These are phyloP conservation scores for Penicillium rolfsii DNA, from an alignment of 2,329 filamentous ascomycete genomes.

Conservation along the genomic window DNA sequence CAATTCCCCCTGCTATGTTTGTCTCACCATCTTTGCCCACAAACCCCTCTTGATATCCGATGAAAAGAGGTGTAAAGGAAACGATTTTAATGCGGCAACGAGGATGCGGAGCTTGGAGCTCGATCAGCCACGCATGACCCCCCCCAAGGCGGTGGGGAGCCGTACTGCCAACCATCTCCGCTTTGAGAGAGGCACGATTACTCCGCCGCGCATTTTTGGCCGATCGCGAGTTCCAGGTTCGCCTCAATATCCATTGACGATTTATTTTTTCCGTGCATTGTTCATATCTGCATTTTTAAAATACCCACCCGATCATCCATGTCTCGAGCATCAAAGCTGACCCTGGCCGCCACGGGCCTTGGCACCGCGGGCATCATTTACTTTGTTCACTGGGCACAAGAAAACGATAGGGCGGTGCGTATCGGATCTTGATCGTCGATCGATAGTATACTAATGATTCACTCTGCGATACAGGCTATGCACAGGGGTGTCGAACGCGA, in stretches of 20 bases:
- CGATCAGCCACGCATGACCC: conserved; percentile 39
- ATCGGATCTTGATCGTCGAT: not conserved
- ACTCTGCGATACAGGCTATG: conserved; percentile 67
- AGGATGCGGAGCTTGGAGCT: conserved; percentile 35
- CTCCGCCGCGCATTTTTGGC: conserved; percentile 23
- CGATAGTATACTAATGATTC: conserved; percentile 11
- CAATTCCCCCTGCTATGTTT: not conserved
- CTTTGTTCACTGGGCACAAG: conserved; percentile 88
- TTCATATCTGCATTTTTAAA: not conserved
- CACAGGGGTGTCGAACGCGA: conserved; percentile 92
- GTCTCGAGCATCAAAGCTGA: conserved; percentile 89
- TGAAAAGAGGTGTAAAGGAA: conserved; percentile 14
- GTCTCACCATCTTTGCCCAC: conserved; percentile 35
- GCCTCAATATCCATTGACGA: not conserved
- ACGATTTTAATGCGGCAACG: conserved; percentile 24
- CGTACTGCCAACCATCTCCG: conserved; percentile 40
- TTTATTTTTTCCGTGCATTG: not conserved
- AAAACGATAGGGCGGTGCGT: conserved; percentile 77
- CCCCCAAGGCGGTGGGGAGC: conserved; percentile 37
- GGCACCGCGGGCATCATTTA: conserved; percentile 76
- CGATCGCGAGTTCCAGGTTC: not conserved
- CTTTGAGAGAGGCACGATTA: conserved; percentile 32
- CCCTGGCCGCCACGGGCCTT: conserved; percentile 74
- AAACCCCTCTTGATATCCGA: conserved; percentile 14
- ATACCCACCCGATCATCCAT: conserved; percentile 53